Evolutionary conservation across 2,329 filamentous ascomycete genomes (phyloP).

Genomic region (Pseudomassariella vexata): DNA sequence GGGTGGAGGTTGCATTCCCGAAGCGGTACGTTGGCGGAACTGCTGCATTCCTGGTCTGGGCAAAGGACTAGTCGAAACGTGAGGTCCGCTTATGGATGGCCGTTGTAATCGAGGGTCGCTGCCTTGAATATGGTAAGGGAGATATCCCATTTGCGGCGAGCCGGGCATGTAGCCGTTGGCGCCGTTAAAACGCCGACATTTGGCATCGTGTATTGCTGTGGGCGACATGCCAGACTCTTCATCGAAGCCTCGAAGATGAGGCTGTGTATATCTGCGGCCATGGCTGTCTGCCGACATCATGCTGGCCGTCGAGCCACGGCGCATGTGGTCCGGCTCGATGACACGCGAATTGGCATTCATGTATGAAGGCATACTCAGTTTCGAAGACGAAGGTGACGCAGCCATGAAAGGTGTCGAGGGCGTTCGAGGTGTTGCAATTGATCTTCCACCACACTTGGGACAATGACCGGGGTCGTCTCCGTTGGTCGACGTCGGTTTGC

Average conservation of each 20-base stretch:
- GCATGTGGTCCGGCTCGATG: constrained; percentile 22
- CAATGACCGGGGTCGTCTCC: constrained; percentile 54
- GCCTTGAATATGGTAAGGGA: constrained; percentile 10
- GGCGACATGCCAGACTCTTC: constrained; percentile 29
- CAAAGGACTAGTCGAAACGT: constrained; percentile 17
- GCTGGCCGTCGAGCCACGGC: constrained; percentile 21
- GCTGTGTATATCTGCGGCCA: constrained; percentile 53
- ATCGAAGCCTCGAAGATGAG: constrained; percentile 31
- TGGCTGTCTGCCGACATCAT: constrained; percentile 48
- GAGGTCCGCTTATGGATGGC: constrained; percentile 16
- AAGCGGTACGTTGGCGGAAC: constrained; percentile 8
- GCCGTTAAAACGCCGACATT: constrained; percentile 26
- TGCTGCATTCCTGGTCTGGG: constrained; percentile 16
- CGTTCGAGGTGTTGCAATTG: constrained; percentile 56
- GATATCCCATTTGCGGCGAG: constrained; percentile 33
- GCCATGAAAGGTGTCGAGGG: constrained; percentile 43
- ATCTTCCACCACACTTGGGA: constrained; percentile 65
- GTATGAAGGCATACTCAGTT: constrained; percentile 13
- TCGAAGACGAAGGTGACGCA: constrained; percentile 23
- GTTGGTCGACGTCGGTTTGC: constrained; percentile 5
- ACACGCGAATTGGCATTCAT: constrained; percentile 18
- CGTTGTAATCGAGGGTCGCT: constrained; percentile 23
- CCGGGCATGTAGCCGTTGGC: constrained; percentile 23
- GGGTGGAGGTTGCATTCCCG: no score
- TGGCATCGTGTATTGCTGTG: constrained; percentile 19